Evolutionary conservation across 371 early-diverging fungal genomes (phyloP).

Genomic region (Mortierella sp.): DNA sequence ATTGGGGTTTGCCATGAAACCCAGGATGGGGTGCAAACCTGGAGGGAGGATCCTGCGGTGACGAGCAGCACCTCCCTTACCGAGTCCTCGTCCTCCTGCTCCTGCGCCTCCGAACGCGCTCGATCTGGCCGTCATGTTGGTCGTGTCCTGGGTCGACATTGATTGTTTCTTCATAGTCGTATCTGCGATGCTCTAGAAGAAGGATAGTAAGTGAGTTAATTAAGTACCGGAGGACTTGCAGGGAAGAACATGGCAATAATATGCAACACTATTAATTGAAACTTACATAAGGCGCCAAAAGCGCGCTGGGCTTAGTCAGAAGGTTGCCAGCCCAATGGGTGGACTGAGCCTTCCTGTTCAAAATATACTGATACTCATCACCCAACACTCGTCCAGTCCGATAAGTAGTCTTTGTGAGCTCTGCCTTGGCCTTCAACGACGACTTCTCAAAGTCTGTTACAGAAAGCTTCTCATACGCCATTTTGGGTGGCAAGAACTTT

Average conservation of each 20-base stretch:
- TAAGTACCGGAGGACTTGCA: no score
- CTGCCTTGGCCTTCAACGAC: slow-evolving; percentile 14
- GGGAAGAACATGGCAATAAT: not conserved
- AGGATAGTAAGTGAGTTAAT: not conserved
- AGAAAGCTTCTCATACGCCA: slow-evolving; percentile 15
- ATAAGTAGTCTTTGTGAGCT: slow-evolving; percentile 6
- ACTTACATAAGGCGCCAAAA: slow-evolving; percentile 65
- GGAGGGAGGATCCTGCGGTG: slow-evolving; percentile 29
- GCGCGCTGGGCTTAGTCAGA: slow-evolving; percentile 64
- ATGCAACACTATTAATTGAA: not conserved
- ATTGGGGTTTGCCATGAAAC: slow-evolving; percentile 36
- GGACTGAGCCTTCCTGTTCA: slow-evolving; percentile 62
- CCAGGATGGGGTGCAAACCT: slow-evolving; percentile 21
- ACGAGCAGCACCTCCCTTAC: slow-evolving; percentile 42
- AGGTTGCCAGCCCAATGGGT: slow-evolving; percentile 68
- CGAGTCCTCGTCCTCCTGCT: slow-evolving; percentile 14
- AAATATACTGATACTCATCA: slow-evolving; percentile 71
- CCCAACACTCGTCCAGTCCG: slow-evolving; percentile 61
- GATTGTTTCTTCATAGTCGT: slow-evolving; percentile 27
- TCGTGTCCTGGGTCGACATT: slow-evolving; percentile 20
- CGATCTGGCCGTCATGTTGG: not conserved
- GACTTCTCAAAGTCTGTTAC: not conserved
- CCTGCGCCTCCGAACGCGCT: not conserved
- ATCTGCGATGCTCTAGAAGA: slow-evolving; percentile 27
- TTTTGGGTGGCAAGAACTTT: slow-evolving; percentile 30